Evolutionary conservation across 1,284 basidiomycete species (phyloP).

Genomic region (Trametes hirsuta): DNA sequence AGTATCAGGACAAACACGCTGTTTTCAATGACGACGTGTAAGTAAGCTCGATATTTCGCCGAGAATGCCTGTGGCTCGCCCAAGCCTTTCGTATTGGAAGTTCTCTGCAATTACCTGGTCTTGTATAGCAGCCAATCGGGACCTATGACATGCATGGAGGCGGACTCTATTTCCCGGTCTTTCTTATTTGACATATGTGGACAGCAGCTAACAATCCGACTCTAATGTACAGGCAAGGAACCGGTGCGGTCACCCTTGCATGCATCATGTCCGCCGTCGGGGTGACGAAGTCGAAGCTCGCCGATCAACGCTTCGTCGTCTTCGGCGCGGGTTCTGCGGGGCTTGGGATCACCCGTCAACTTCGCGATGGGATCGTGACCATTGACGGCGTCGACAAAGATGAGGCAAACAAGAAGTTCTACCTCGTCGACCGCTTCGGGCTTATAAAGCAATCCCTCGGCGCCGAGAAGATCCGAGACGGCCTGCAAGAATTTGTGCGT

Average conservation of each 20-base stretch:
- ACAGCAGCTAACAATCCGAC: conserved; percentile 1
- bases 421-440: conserved; percentile 64
- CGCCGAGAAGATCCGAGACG: conserved; percentile 51
- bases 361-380: conserved; percentile 77
- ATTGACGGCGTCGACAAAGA: conserved; percentile 57
- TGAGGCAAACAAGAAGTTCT: conserved; percentile 70
- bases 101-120: no score
- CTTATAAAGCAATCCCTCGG: conserved; percentile 56
- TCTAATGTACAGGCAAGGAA: conserved; percentile 66
- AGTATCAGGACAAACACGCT: conserved; percentile 67
- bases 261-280: conserved; percentile 77
- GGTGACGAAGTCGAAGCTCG: conserved; percentile 69
- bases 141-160: no score
- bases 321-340: conserved; percentile 87
- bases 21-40: conserved; percentile 85
- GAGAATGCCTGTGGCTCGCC: no score
- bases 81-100: no score
- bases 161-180: conserved; percentile 56
- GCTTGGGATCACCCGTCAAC: conserved; percentile 72
- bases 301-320: conserved; percentile 78
- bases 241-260: conserved; percentile 83
- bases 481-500: conserved; percentile 60
- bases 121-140: no score
- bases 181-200: conserved; percentile 32
- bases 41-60: not conserved